These are phyloP conservation scores for Mortierella antarctica DNA, from an alignment of 192 early-diverging fungal genomes.

Conservation along the genomic window DNA sequence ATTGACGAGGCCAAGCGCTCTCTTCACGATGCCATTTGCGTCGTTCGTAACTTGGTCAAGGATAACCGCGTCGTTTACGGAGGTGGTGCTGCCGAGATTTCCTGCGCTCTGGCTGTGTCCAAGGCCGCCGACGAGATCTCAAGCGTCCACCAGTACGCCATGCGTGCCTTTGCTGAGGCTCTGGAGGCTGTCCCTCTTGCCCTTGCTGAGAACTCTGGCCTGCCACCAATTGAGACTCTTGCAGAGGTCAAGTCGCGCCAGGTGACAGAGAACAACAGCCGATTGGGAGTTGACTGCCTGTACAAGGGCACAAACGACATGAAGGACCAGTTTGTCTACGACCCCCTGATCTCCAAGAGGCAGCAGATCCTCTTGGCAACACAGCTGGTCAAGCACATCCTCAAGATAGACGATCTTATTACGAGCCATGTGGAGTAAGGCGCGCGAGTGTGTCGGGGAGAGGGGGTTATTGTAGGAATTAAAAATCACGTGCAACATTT, in stretches of 20 bases:
- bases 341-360: slow-evolving; percentile 99
- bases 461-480: too few species aligned
- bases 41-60: slow-evolving; percentile 95
- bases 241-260: slow-evolving; percentile 96
- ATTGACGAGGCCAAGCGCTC: slow-evolving; percentile 99
- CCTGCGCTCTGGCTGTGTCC: slow-evolving; percentile 92
- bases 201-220: slow-evolving; percentile 97
- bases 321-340: slow-evolving; percentile 98
- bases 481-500: too few species aligned
- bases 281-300: slow-evolving; percentile 97
- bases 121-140: slow-evolving; percentile 86
- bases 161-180: slow-evolving; percentile 97
- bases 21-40: slow-evolving; percentile 98
- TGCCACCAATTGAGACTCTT: slow-evolving; percentile 96
- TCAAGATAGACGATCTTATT: slow-evolving; percentile 93
- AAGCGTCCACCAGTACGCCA: slow-evolving; percentile 98
- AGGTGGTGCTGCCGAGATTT: slow-evolving; percentile 98
- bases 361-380: slow-evolving; percentile 98
- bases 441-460: too few species aligned
- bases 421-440: slow-evolving; percentile 28
- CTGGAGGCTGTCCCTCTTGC: slow-evolving; percentile 94
- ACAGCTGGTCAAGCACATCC: slow-evolving; percentile 99
- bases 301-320: slow-evolving; percentile 94
- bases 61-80: slow-evolving; percentile 99
- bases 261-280: slow-evolving; percentile 83